phyloP scores from a whole-genome alignment of 176 grass and related monocot species.

The Eremochloa ophiuroides region DNA sequence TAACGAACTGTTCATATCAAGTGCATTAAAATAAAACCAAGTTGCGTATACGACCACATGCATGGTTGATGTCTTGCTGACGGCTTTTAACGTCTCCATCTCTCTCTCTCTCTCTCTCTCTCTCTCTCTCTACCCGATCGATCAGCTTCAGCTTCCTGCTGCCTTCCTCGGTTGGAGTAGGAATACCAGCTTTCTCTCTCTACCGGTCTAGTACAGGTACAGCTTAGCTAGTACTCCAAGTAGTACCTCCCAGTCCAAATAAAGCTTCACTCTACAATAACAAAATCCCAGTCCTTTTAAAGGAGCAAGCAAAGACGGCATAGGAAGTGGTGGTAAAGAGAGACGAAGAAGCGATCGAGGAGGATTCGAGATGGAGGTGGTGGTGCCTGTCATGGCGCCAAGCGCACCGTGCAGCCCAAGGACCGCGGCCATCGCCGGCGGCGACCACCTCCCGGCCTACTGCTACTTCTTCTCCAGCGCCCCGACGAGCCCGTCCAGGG shows the following conservation, averaged over 20 bases:
- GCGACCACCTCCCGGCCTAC: slow-evolving; percentile 23
- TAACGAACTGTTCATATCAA: slow-evolving; percentile 23
- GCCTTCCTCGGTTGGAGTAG: slow-evolving; percentile 40
- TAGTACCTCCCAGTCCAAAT: neutral
- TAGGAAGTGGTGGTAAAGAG: neutral
- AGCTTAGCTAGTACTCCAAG: too few relatives aligned
- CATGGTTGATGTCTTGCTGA: slow-evolving; percentile 28
- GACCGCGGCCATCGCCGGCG: slow-evolving; percentile 26
- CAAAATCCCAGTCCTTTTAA: slow-evolving; percentile 29
- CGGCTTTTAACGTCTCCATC: slow-evolving; percentile 23
- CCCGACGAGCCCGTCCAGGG: slow-evolving; percentile 67
- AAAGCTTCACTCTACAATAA: slow-evolving; percentile 22
- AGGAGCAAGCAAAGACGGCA: neutral
- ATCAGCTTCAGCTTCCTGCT: slow-evolving; percentile 41
- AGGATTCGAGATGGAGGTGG: slow-evolving; percentile 52
- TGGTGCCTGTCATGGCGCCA: slow-evolving; percentile 55
- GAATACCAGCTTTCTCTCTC: neutral
- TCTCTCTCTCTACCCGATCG: neutral
- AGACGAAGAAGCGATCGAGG: neutral
- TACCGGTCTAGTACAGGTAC: neutral
- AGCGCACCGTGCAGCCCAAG: slow-evolving; percentile 68
- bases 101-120: slow-evolving; percentile 2
- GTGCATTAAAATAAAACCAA: slow-evolving; percentile 10
- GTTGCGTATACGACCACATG: slow-evolving; percentile 35
- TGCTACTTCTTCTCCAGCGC: slow-evolving; percentile 75